Evolutionary conservation across 2,329 filamentous ascomycete species (phyloP).

Genomic region (Fusarium domesticum): DNA sequence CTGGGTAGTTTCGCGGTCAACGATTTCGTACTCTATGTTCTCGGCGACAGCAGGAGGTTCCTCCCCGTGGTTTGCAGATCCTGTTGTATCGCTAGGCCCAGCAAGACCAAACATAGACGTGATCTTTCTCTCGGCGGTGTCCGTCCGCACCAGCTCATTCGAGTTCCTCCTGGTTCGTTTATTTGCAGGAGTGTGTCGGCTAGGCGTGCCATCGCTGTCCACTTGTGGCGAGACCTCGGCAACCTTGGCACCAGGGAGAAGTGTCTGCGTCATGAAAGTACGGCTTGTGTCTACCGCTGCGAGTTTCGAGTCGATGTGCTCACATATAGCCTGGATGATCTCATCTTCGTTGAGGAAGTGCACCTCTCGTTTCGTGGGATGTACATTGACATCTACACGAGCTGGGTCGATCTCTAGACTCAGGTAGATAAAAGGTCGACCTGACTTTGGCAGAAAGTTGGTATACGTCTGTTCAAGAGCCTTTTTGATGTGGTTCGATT

Average conservation of each 20-base stretch:
- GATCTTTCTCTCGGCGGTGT: conserved; percentile 86
- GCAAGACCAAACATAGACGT: conserved; percentile 83
- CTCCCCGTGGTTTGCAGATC: conserved; percentile 21
- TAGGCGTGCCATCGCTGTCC: conserved; percentile 29
- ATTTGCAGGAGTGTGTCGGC: conserved; percentile 36
- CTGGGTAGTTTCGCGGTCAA: conserved; percentile 64
- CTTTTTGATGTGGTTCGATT: conserved; percentile 84
- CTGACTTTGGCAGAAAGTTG: conserved; percentile 84
- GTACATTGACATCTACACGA: conserved; percentile 93
- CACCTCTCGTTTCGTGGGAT: conserved; percentile 94
- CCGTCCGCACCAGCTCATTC: conserved; percentile 87
- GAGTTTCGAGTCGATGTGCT: conserved; percentile 72
- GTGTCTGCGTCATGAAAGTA: conserved; percentile 89
- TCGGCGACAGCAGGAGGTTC: conserved; percentile 42
- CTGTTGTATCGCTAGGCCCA: conserved; percentile 30
- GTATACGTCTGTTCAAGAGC: conserved; percentile 88
- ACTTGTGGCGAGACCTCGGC: conserved; percentile 25
- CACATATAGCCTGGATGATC: conserved; percentile 82
- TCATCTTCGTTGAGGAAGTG: conserved; percentile 98
- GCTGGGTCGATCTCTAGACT: conserved; percentile 89
- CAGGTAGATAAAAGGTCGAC: conserved; percentile 90
- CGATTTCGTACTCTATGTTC: conserved; percentile 66
- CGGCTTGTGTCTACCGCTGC: conserved; percentile 89
- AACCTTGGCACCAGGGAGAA: conserved; percentile 65
- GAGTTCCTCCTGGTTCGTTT: conserved; percentile 42